Conservation (phyloP, 164 flowering plant species). For the Pachysandra terminalis region DNA sequence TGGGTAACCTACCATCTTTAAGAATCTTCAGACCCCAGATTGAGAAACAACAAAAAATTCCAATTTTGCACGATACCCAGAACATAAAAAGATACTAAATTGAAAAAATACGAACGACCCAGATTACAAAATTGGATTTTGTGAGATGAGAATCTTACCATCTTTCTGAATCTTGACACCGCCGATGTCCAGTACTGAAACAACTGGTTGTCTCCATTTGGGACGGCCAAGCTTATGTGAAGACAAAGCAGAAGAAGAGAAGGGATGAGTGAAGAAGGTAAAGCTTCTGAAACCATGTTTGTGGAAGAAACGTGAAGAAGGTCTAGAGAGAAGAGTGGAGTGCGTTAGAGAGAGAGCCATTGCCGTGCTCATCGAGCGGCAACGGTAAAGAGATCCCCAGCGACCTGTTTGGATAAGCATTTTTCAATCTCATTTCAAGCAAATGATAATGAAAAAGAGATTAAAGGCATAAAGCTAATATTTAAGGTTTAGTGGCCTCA, state of each 20-base stretch:
- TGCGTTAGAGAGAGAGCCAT: slow-evolving; percentile 13
- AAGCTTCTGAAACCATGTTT: slow-evolving; percentile 17
- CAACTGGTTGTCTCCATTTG: slow-evolving; percentile 26
- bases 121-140: background rate
- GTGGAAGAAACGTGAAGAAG: slow-evolving; percentile 9
- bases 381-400: background rate
- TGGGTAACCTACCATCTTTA: slow-evolving; percentile 37
- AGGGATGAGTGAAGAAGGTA: slow-evolving; percentile 19
- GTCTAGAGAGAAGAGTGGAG: slow-evolving; percentile 9
- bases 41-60: background rate
- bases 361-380: slow-evolving; percentile 8
- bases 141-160: slow-evolving; percentile 29
- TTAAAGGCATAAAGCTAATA: too few species aligned
- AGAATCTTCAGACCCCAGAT: slow-evolving; percentile 51
- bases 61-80: background rate
- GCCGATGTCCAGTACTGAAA: slow-evolving; percentile 48
- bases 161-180: slow-evolving; percentile 48
- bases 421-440: background rate
- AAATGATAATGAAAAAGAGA: too few species aligned
- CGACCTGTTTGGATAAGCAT: slow-evolving; percentile 13
- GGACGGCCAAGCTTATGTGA: slow-evolving; percentile 12
- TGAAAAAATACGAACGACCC: background rate
- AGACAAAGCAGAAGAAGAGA: slow-evolving; percentile 24
- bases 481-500: too few species aligned
- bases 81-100: background rate